Evolutionary conservation across 768 basidiomycete genomes (phyloP).

Genomic region (Naganishia onofrii): DNA sequence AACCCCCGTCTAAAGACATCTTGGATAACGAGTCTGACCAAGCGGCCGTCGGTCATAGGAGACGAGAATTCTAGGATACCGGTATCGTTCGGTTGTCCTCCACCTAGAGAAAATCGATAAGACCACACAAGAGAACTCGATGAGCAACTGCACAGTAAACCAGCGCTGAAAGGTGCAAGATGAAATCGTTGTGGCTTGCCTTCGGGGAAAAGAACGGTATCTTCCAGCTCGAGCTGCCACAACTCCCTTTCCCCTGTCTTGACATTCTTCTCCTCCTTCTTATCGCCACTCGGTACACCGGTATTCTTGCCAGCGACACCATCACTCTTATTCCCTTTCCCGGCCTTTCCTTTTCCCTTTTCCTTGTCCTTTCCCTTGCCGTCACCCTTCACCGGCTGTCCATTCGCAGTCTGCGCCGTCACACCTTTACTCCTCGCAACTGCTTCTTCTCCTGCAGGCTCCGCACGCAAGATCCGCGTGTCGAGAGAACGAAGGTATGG

Average conservation of each 20-base stretch:
- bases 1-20: constrained; percentile 39
- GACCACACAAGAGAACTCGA: too few species aligned
- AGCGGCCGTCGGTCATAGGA: not conserved
- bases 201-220: constrained; percentile 52
- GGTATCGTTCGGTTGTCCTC: constrained; percentile 50
- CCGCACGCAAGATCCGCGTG: constrained; percentile 16
- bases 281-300: not conserved
- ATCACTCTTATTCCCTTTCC: not conserved
- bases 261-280: not conserved
- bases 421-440: constrained; percentile 1
- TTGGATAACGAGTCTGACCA: constrained; percentile 13
- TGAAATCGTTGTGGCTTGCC: constrained; percentile 33
- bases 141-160: not conserved
- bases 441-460: constrained; percentile 7
- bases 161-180: not conserved
- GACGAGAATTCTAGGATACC: constrained; percentile 33
- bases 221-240: constrained; percentile 47
- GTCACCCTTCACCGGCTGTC: constrained; percentile 36
- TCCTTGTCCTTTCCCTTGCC: constrained; percentile 33
- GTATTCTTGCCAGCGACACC: not conserved
- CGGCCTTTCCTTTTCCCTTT: not conserved
- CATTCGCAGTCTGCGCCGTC: constrained; percentile 10
- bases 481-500: constrained; percentile 31
- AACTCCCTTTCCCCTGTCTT: constrained; percentile 30
- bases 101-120: constrained; percentile 35